These are phyloP conservation scores for Moesziomyces aphidis DNA, from an alignment of 1,284 basidiomycete species.

Conservation along the genomic window DNA sequence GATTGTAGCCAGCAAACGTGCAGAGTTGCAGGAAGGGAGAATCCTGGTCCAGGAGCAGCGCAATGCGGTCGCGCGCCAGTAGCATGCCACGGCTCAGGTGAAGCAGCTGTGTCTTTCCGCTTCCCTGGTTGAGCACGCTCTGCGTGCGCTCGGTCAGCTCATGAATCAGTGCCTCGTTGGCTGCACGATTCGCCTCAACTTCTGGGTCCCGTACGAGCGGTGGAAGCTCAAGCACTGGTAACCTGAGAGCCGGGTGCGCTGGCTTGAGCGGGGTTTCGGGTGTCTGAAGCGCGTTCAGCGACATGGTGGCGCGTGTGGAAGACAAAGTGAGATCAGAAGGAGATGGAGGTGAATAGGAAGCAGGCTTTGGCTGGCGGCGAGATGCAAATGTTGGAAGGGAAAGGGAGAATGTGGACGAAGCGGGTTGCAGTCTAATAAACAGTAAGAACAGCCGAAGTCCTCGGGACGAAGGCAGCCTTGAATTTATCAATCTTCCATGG, in stretches of 20 bases:
- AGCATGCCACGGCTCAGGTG: conserved; percentile 8
- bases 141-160: conserved; percentile 1
- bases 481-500: too few species aligned
- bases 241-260: conserved; percentile 4
- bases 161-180: conserved; percentile 1
- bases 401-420: too few species aligned
- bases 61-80: conserved; percentile 4
- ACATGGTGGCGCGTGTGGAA: neutral
- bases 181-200: neutral
- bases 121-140: conserved; percentile 5
- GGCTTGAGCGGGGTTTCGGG: conserved; percentile 6
- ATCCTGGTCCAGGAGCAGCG: conserved; percentile 4
- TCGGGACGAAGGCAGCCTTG: too few species aligned
- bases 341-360: neutral
- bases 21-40: conserved; percentile 6
- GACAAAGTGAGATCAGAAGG: neutral
- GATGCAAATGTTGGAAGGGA: too few species aligned
- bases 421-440: too few species aligned
- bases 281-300: conserved; percentile 4
- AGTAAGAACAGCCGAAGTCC: too few species aligned
- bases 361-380: too few species aligned
- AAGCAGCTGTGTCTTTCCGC: conserved; percentile 1
- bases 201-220: conserved; percentile 1
- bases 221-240: conserved; percentile 5
- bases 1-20: conserved; percentile 6